These are phyloP conservation scores for Taphrina flavorubra DNA, from an alignment of 1,139 yeast genomes.

Conservation along the genomic window DNA sequence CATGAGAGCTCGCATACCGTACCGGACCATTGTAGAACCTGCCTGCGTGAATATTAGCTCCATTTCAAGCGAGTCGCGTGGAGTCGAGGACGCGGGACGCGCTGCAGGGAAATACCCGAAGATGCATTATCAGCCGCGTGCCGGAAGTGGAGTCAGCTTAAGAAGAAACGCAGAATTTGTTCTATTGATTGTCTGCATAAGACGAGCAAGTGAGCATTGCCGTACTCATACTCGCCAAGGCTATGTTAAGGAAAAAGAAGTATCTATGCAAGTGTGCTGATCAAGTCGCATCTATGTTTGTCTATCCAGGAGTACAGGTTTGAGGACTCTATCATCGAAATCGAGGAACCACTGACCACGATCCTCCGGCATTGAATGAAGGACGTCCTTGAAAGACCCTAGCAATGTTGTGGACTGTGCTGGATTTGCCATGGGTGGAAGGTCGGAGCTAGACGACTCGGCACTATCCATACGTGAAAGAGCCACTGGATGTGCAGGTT, in stretches of 20 bases:
- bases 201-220: background rate
- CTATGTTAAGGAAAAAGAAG: background rate
- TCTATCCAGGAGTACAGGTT: constrained; percentile 85
- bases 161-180: no score
- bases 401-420: constrained; percentile 30
- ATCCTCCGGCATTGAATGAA: constrained; percentile 42
- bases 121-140: constrained; percentile 11
- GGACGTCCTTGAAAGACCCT: constrained; percentile 42
- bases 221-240: background rate
- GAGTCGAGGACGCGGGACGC: background rate
- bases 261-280: background rate
- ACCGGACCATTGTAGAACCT: no score
- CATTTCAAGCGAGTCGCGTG: no score
- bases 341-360: constrained; percentile 73
- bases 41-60: no score
- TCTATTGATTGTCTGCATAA: background rate
- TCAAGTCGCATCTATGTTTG: background rate
- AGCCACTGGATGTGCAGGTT: constrained; percentile 18
- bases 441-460: constrained; percentile 42
- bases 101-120: background rate
- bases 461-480: constrained; percentile 36
- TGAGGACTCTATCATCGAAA: constrained; percentile 92
- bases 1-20: no score
- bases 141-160: background rate
- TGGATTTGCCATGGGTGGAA: constrained; percentile 42